Base-by-base conservation (phyloP, 306 rosid genomes). In the Phaseolus lunatus region DNA sequence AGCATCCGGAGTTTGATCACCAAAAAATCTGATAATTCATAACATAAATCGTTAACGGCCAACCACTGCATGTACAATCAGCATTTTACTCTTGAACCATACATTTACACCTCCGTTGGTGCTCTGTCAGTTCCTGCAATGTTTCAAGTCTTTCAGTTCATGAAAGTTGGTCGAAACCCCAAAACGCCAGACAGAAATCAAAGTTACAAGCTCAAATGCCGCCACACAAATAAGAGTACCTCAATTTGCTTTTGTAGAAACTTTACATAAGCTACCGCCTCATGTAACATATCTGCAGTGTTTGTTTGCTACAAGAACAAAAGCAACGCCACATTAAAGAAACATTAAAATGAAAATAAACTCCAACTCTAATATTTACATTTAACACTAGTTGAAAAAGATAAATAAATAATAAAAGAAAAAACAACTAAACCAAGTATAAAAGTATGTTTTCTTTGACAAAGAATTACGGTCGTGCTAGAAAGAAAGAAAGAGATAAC, bases 221-320 rank as follows among this genome's bases (percentile, higher is more conserved):
- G 73, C 6, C 56, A 45, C 39, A 19, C 73, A 78, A 24, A 22
- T 26, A 15, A 59, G 50, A 53, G 67, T 89, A 94, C 97, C 98
- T 91, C 87, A 75, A 94, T 94, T 82, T 94, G 96, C 78, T 84
- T 88, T 84, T 92, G 96, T 27, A 94, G 97, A 83, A 71, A 71
- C 78, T 94, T 94, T 76, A 91, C 98, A 78, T 94, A 94, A 71
- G 88, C 97, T 43, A 92, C 97, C 9, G 96, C 97, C 82, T 94
- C 98, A 4, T 92, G 94, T 77, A 94, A 80, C 97, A 94, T 94
- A 47, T 91, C 97, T 3, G 98, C 97, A 3, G 98, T 94, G 70
- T 94, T 94, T 67, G 96, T 94, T 88, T 94, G 98, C 98, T 94
- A 90, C 91, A 85, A 82, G 44, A 62, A 58, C 53, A 78, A 82